Evolutionary conservation across 2,329 filamentous ascomycete genomes (phyloP).

Genomic region (Stachybotrys echinatus): DNA sequence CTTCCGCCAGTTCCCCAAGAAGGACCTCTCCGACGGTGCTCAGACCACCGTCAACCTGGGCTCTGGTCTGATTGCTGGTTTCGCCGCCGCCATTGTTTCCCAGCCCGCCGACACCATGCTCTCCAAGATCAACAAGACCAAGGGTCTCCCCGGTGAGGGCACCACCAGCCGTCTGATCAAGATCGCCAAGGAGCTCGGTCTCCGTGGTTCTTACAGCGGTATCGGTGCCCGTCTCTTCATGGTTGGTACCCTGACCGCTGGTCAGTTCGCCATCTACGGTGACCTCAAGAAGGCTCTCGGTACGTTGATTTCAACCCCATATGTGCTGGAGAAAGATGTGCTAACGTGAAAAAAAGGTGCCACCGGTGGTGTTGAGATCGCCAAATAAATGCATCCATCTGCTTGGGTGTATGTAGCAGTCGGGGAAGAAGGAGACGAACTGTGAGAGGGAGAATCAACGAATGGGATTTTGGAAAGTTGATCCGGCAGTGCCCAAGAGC

Average conservation of each 20-base stretch:
- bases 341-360: neutral
- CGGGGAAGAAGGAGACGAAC: neutral
- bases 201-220: slow-evolving; percentile 73
- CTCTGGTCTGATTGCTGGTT: slow-evolving; percentile 52
- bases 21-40: slow-evolving; percentile 56
- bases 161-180: slow-evolving; percentile 77
- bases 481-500: neutral
- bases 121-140: slow-evolving; percentile 94
- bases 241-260: slow-evolving; percentile 68
- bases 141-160: slow-evolving; percentile 80
- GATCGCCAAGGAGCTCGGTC: slow-evolving; percentile 80
- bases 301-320: neutral
- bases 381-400: slow-evolving; percentile 2
- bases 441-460: neutral
- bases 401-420: neutral
- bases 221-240: slow-evolving; percentile 65
- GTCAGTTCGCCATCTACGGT: slow-evolving; percentile 88
- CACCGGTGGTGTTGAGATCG: slow-evolving; percentile 3
- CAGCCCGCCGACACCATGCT: slow-evolving; percentile 93
- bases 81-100: slow-evolving; percentile 80
- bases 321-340: neutral
- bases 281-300: slow-evolving; percentile 5
- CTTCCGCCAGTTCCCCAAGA: slow-evolving; percentile 68
- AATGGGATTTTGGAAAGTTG: neutral
- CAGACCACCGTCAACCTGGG: slow-evolving; percentile 79